Percentiles rank a stretch among this genome's conserved stretches.
Conservation (phyloP, 192 early-diverging fungal species). For the Coemansia sp. region DNA sequence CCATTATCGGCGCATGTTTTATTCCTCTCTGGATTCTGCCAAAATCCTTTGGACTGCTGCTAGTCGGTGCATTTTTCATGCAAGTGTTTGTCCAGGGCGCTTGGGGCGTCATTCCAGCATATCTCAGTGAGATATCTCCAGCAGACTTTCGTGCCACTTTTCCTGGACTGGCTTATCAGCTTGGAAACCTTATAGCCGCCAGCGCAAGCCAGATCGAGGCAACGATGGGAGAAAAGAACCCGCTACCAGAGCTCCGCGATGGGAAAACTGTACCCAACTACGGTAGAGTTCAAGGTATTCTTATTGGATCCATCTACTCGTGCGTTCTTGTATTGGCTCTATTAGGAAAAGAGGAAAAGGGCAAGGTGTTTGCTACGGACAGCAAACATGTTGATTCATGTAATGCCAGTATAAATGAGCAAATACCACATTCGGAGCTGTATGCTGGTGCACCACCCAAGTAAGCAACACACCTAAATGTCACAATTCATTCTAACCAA, state of each 20-base stretch:
- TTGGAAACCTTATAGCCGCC: slow-evolving; percentile 68
- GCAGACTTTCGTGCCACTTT: slow-evolving; percentile 65
- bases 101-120: slow-evolving; percentile 69
- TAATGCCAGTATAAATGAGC: background rate
- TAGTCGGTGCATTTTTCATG: slow-evolving; percentile 54
- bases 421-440: background rate
- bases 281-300: slow-evolving; percentile 59
- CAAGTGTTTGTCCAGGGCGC: slow-evolving; percentile 50
- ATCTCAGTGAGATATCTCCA: slow-evolving; percentile 71
- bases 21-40: slow-evolving; percentile 70
- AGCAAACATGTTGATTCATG: background rate
- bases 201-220: slow-evolving; percentile 62
- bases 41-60: slow-evolving; percentile 24
- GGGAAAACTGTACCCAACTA: slow-evolving; percentile 50
- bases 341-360: slow-evolving; percentile 62
- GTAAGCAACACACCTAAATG: background rate
- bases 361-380: slow-evolving; percentile 50
- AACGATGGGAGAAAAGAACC: slow-evolving; percentile 56
- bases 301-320: slow-evolving; percentile 57
- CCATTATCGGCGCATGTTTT: slow-evolving; percentile 60
- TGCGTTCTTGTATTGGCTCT: slow-evolving; percentile 49
- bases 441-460: background rate
- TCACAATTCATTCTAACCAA: too few species aligned
- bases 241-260: slow-evolving; percentile 53
- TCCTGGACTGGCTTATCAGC: slow-evolving; percentile 72